phyloP scores from a whole-genome alignment of 371 early-diverging fungal genomes.

The Actinomortierella ambigua region DNA sequence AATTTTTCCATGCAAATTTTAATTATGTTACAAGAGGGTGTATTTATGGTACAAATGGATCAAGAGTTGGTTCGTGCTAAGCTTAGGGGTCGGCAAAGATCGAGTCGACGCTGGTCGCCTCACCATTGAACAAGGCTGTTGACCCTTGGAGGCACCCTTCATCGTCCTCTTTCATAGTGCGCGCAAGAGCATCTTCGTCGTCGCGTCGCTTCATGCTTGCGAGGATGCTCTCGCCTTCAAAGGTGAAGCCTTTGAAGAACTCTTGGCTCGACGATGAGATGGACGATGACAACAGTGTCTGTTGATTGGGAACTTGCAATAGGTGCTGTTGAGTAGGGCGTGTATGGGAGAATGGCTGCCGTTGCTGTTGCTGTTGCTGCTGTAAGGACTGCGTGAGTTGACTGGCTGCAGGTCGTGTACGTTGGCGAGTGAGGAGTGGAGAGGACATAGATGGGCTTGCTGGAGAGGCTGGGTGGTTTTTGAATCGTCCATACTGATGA shows the following conservation, averaged over 20 bases:
- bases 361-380: conserved; percentile 14
- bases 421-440: too few relatives aligned
- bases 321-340: not conserved
- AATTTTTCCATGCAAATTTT: too few relatives aligned
- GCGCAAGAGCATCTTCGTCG: conserved; percentile 11
- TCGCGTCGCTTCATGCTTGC: conserved; percentile 36
- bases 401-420: too few relatives aligned
- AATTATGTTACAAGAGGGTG: too few relatives aligned
- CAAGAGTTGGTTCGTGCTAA: too few relatives aligned
- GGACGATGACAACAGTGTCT: not conserved
- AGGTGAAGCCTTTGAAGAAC: conserved; percentile 41
- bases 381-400: not conserved
- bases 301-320: conserved; percentile 11
- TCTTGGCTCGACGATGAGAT: conserved; percentile 10
- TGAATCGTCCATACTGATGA: too few relatives aligned
- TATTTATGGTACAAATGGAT: too few relatives aligned
- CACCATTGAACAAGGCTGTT: conserved; percentile 25
- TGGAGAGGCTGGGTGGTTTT: too few relatives aligned
- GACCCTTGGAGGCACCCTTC: conserved; percentile 1
- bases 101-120: conserved; percentile 35
- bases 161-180: not conserved
- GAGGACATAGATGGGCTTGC: too few relatives aligned
- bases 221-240: conserved; percentile 44
- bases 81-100: conserved; percentile 43
- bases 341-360: not conserved